Evolutionary conservation across 257 asterid genomes (phyloP), one percentile per base, ranked within the genome.

Genomic region (Leonotis leonurus): DNA sequence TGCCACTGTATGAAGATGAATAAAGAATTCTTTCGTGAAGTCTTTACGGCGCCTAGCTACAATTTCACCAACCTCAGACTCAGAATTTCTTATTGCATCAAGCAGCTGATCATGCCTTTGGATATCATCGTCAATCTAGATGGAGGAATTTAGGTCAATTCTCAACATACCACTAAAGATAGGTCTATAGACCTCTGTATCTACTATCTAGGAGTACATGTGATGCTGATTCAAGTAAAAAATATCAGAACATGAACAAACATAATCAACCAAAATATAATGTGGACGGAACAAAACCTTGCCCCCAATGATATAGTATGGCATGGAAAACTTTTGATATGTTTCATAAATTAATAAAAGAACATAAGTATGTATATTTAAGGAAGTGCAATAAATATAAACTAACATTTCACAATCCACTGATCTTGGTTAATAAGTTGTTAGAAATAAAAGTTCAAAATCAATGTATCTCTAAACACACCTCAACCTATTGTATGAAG

Each of bases 21-120:
- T 82, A 64, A 93, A 93, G 71, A 93, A 93, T 66, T 93, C 97
- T 62, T 85, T 79, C 0, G 99, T 93, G 80, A 93, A 93, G 78
- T 89, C 96, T 72, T 93, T 93, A 37, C 97, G 97, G 45, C 94
- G 95, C 76, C 81, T 80, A 33, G 94, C 65, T 56, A 89, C 92
- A 69, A 89, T 82, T 36, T 89, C 96, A 70, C 76, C 85, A 60
- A 84, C 76, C 73, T 78, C 82, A 24, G 92, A 72, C 8, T 87
- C 84, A 20, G 97, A 79, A 43, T 66, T 78, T 55, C 81, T 76
- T 73, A 93, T 62, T 36, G 75, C 75, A 72, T 73, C 69, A 67
- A 93, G 86, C 70, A 93, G 95, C 70, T 87, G 85, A 49, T 87
- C 68, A 41, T 93, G 96, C 83, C 95, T 85, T 75, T 76, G 92